Conservation (phyloP, 2,329 filamentous ascomycete genomes). For the Cladosporium phlei region DNA sequence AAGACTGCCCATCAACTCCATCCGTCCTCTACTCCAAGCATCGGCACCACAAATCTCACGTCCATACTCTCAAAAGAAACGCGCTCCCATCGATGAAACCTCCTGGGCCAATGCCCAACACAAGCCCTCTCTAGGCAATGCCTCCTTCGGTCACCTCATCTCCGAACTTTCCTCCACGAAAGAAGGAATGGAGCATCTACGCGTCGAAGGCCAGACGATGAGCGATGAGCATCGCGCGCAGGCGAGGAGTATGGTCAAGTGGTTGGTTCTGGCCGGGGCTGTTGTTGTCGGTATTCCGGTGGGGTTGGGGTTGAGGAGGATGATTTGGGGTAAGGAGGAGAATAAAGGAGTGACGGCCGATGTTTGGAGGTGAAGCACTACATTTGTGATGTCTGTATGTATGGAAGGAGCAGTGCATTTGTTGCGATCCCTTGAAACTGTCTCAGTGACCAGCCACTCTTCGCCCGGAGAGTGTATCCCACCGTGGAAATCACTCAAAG, state of each 20-base stretch:
- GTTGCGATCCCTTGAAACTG: too few species aligned
- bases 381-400: too few species aligned
- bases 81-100: conserved; percentile 16
- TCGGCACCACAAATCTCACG: too few species aligned
- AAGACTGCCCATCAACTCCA: too few species aligned
- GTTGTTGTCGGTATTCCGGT: conserved; percentile 16
- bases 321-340: background rate
- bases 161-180: conserved; percentile 28
- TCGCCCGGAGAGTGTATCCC: too few species aligned
- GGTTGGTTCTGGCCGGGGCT: conserved; percentile 19
- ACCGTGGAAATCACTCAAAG: too few species aligned
- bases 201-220: conserved; percentile 25
- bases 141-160: conserved; percentile 27
- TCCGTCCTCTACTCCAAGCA: background rate
- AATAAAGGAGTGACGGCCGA: too few species aligned
- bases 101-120: conserved; percentile 22
- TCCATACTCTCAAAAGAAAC: conserved; percentile 1
- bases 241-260: conserved; percentile 19
- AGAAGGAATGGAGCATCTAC: conserved; percentile 25
- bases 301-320: background rate
- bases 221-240: conserved; percentile 24
- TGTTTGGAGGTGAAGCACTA: too few species aligned
- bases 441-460: too few species aligned
- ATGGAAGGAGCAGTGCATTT: too few species aligned
- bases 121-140: conserved; percentile 25